Conservation (phyloP, 164 flowering plant species). For the Aristolochia californica region DNA sequence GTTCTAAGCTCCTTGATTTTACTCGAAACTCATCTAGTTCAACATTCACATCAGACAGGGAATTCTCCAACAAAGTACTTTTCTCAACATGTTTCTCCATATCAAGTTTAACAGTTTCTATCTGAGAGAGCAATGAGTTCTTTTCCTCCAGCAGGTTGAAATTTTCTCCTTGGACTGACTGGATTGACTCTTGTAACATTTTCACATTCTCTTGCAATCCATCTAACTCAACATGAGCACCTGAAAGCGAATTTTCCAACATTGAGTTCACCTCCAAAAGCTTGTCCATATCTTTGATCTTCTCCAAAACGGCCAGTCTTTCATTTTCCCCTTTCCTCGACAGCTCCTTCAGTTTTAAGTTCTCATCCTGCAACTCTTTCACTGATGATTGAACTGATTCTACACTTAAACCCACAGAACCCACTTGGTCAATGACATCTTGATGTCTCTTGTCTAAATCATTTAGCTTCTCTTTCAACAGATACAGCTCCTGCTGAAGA, state of each 20-base stretch:
- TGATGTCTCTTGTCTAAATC: constrained; percentile 38
- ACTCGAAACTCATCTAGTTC: constrained; percentile 58
- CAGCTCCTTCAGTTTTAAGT: constrained; percentile 44
- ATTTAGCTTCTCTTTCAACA: constrained; percentile 55
- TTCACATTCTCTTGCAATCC: constrained; percentile 33
- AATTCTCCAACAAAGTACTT: constrained; percentile 48
- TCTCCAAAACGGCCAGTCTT: constrained; percentile 35
- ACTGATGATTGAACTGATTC: constrained; percentile 40
- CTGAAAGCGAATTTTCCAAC: constrained; percentile 42
- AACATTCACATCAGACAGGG: constrained; percentile 44
- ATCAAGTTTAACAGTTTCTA: constrained; percentile 43
- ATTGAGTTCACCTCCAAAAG: constrained; percentile 33
- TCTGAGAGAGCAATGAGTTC: constrained; percentile 46
- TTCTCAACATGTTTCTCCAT: constrained; percentile 57
- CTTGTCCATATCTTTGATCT: constrained; percentile 42
- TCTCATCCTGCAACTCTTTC: constrained; percentile 60
- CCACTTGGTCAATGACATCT: constrained; percentile 43
- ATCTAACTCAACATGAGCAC: constrained; percentile 37
- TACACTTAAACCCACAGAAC: constrained; percentile 53
- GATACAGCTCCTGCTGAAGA: constrained; percentile 49
- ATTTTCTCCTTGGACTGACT: constrained; percentile 48
- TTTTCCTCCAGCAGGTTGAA: constrained; percentile 55
- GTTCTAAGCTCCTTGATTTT: constrained; percentile 58
- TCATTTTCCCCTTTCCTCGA: constrained; percentile 36
- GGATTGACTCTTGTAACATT: constrained; percentile 46